Base-by-base conservation (phyloP, 192 early-diverging fungal genomes). In the Chytriomyces sp. region DNA sequence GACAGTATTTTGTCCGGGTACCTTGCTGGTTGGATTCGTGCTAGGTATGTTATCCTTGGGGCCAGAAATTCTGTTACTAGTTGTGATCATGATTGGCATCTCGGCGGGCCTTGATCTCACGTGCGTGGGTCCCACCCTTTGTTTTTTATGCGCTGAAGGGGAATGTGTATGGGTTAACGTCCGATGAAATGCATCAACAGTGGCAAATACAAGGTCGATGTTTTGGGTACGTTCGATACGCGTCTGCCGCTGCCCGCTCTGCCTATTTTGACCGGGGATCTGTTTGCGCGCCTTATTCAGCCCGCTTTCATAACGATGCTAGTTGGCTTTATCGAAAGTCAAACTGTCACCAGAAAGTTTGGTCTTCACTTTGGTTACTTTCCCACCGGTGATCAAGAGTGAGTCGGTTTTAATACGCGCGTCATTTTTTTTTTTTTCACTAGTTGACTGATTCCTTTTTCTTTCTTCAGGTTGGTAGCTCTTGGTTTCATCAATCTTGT, bases 251-350 rank as follows among this genome's bases (percentile, higher is more conserved):
- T 65, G 3, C 81, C 82, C 0, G 61, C 61, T 4, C 5, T 76
- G 0, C 85, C 85, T 1, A n/a, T 44, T 8, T 46, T 85, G 18
- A 70, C 72, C 61, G 48, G 48, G 8, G 79, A 45, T 20, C 43
- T 78, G 1, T 50, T 86, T 62, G 28, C 45, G 11, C 47, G 69
- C 5, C 74, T 85, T n/a, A 20, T 81, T 1, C 61, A 60, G 35
- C 76, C 77, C 6, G 79, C 81, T 28, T 46, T 83, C 60, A 79
- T 77, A 43, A 75, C 84, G n/a, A 50, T 82, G 7, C 35, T 86
- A 0, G 72, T 83, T 9, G 85, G 85, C 4, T 86, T 81, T 61
- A 76, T 86, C 53, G 81, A 85, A 50, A 77, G 69, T 45, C 79
- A 81, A 61, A 76, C 83, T 9, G 81, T 84, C 6, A 81, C 81